Conservation (phyloP, 2,329 filamentous ascomycete genomes). For the Colletotrichum nymphaeae region DNA sequence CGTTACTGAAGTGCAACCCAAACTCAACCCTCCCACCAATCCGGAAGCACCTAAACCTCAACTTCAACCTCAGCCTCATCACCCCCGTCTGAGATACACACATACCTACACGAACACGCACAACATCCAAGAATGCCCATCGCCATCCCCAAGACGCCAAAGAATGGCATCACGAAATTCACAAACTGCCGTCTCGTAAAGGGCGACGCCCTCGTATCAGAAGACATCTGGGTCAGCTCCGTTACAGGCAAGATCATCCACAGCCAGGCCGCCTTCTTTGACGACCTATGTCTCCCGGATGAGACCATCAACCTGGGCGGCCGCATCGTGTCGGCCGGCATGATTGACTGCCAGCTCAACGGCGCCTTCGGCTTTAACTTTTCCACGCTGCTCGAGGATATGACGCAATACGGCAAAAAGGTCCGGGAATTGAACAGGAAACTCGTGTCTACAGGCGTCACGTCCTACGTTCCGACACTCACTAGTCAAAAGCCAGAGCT, state of each 20-base stretch:
- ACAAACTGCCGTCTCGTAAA: constrained; percentile 87
- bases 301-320: constrained; percentile 82
- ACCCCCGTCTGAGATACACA: constrained; percentile 39
- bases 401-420: constrained; percentile 77
- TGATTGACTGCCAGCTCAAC: constrained; percentile 94
- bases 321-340: constrained; percentile 84
- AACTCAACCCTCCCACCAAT: neutral
- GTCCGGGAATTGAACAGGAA: constrained; percentile 77
- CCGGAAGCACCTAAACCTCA: constrained; percentile 28
- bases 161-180: constrained; percentile 80
- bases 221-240: constrained; percentile 92
- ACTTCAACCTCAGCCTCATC: constrained; percentile 32
- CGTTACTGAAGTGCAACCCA: constrained; percentile 21
- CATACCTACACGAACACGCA: too few species aligned
- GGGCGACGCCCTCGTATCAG: constrained; percentile 73
- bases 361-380: constrained; percentile 95
- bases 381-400: constrained; percentile 78
- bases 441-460: constrained; percentile 84
- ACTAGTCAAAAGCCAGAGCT: constrained; percentile 84
- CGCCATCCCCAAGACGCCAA: constrained; percentile 51
- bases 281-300: constrained; percentile 76
- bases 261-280: constrained; percentile 75
- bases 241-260: constrained; percentile 83
- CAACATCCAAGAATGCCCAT: constrained; percentile 55
- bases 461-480: constrained; percentile 87